A percentile compares a stretch with the other conserved stretches of the same genome.
These are phyloP conservation scores for Linnemannia elongata DNA, from an alignment of 192 early-diverging fungal genomes.

Conservation along the genomic window DNA sequence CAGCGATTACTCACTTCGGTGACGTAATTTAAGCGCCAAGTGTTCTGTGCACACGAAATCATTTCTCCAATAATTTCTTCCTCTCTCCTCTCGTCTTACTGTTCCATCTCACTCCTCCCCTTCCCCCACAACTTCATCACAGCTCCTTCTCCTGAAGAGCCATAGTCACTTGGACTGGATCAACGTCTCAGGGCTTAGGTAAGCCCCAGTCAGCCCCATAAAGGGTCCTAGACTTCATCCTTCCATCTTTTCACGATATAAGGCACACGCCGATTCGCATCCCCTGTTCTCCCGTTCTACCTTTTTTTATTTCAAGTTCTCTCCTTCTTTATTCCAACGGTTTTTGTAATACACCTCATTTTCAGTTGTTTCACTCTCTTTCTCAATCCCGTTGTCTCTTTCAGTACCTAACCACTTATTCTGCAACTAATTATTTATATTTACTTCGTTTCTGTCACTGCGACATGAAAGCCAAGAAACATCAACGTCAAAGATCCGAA, in stretches of 20 bases:
- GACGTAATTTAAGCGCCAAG: not conserved
- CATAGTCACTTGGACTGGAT: constrained; percentile 21
- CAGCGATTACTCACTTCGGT: not conserved
- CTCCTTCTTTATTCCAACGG: constrained; percentile 20
- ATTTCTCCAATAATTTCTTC: too few relatives aligned
- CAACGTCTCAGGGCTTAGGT: constrained; percentile 20
- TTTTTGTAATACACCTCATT: constrained; percentile 21
- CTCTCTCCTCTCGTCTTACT: too few relatives aligned
- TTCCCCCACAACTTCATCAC: not conserved
- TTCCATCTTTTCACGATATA: constrained; percentile 12
- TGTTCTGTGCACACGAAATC: not conserved
- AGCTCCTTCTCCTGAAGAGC: constrained; percentile 18
- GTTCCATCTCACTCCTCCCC: too few relatives aligned
- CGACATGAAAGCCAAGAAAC: constrained; percentile 20
- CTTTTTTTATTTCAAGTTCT: constrained; percentile 20
- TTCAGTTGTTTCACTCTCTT: constrained; percentile 19
- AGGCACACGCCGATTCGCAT: constrained; percentile 16
- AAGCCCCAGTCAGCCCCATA: constrained; percentile 23
- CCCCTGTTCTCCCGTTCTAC: constrained; percentile 14
- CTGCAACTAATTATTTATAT: constrained; percentile 20
- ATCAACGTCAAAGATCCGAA: constrained; percentile 20
- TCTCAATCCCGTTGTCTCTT: constrained; percentile 25
- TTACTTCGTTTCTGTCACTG: constrained; percentile 23
- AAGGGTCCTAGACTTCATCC: constrained; percentile 11
- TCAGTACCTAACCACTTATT: constrained; percentile 21